These are phyloP conservation scores for Setaria viridis DNA, from an alignment of 202 grass and related monocot species.

Conservation along the genomic window DNA sequence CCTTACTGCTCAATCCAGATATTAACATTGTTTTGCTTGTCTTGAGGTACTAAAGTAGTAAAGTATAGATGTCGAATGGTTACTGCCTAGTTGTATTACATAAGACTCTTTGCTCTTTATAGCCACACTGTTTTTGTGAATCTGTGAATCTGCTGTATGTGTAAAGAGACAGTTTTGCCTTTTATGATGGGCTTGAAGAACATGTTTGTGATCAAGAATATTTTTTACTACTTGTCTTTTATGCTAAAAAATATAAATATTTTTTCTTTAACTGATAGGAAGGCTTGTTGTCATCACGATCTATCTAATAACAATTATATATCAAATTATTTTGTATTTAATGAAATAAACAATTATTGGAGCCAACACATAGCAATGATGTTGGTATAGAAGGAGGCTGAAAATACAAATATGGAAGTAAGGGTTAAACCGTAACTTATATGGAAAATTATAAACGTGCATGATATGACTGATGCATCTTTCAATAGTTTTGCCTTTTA, in stretches of 20 bases:
- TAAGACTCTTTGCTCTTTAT: not conserved
- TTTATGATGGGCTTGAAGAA: not conserved
- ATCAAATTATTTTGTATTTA: not conserved
- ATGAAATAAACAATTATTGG: not conserved
- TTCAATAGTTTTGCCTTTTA: conserved; percentile 47
- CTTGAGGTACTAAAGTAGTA: not conserved
- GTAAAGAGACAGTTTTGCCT: not conserved
- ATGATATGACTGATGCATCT: conserved; percentile 51
- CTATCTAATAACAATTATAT: not conserved
- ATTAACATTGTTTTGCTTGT: not conserved
- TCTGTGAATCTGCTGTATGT: not conserved
- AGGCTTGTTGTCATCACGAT: not conserved
- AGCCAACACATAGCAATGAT: not conserved
- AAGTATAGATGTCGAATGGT: not conserved
- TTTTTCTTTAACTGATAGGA: not conserved
- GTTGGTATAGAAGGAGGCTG: not conserved
- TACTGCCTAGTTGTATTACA: not conserved
- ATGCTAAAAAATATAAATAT: not conserved
- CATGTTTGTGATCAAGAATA: conserved; percentile 30
- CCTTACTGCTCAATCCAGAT: not conserved
- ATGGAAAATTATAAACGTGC: conserved; percentile 2
- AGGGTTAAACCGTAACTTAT: not conserved
- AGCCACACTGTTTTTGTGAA: not conserved
- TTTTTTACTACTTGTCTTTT: not conserved
- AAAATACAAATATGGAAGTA: conserved; percentile 14